These are phyloP conservation scores for Pezicula rhizophila DNA, from an alignment of 2,329 filamentous ascomycete genomes.

Conservation along the genomic window DNA sequence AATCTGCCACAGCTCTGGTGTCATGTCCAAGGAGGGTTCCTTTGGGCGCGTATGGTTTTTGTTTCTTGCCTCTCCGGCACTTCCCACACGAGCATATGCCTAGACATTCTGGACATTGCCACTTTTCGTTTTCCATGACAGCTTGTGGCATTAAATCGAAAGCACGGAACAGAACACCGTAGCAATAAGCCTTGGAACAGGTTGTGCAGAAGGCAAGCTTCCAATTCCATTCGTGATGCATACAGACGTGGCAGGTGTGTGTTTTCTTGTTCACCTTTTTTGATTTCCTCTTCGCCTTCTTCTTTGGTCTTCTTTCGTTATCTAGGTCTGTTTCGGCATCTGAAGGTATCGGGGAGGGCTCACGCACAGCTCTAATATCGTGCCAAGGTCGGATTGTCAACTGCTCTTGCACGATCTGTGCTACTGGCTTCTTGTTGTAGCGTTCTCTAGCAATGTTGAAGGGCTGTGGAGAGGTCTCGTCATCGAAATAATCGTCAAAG, in stretches of 20 bases:
- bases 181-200: slow-evolving; percentile 79
- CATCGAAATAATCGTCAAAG: slow-evolving; percentile 62
- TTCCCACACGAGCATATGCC: slow-evolving; percentile 81
- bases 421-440: slow-evolving; percentile 70
- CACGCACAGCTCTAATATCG: slow-evolving; percentile 52
- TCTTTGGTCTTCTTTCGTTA: slow-evolving; percentile 55
- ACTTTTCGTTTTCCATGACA: slow-evolving; percentile 73
- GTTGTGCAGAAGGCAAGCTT: slow-evolving; percentile 76
- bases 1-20: slow-evolving; percentile 83
- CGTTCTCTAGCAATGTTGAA: slow-evolving; percentile 64
- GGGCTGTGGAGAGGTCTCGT: slow-evolving; percentile 60
- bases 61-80: slow-evolving; percentile 62
- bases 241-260: slow-evolving; percentile 75
- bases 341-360: slow-evolving; percentile 32
- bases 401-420: slow-evolving; percentile 91
- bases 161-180: slow-evolving; percentile 84
- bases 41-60: slow-evolving; percentile 76
- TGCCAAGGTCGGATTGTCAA: slow-evolving; percentile 73
- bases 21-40: slow-evolving; percentile 86
- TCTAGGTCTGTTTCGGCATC: slow-evolving; percentile 53
- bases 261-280: slow-evolving; percentile 37
- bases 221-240: slow-evolving; percentile 73
- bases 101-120: slow-evolving; percentile 84
- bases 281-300: slow-evolving; percentile 57
- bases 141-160: slow-evolving; percentile 85